These are phyloP conservation scores for Pseudozyma thailandica DNA, from an alignment of 1,284 basidiomycete species.

Conservation along the genomic window DNA sequence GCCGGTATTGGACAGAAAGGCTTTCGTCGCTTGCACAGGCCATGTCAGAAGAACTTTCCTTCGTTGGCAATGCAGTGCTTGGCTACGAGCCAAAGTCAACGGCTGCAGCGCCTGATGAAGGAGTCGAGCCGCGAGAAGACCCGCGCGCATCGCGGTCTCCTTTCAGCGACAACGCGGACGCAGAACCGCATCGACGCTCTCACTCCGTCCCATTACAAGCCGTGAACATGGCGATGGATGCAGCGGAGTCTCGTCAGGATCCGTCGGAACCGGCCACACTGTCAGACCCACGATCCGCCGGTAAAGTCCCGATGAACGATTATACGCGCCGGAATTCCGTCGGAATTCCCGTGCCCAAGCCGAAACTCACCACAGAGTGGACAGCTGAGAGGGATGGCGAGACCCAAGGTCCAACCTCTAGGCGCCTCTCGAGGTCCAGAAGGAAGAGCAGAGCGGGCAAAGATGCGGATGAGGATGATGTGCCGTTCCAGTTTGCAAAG, in stretches of 20 bases:
- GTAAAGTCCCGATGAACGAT: background rate
- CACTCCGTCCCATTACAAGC: constrained; percentile 12
- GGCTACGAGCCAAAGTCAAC: constrained; percentile 7
- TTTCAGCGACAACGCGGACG: background rate
- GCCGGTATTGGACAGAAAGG: constrained; percentile 44
- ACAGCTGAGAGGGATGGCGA: constrained; percentile 28
- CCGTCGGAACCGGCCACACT: too few relatives aligned
- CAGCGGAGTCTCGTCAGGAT: too few relatives aligned
- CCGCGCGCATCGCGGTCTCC: background rate
- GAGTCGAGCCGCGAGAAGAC: background rate
- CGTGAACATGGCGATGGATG: constrained; percentile 1
- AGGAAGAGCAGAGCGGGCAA: background rate
- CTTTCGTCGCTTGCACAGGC: constrained; percentile 37
- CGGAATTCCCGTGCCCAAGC: constrained; percentile 11
- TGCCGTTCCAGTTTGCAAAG: constrained; percentile 20
- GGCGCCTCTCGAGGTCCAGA: background rate
- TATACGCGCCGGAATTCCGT: constrained; percentile 1
- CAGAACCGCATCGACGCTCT: constrained; percentile 11
- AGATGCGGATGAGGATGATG: constrained; percentile 4
- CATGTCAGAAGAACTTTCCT: constrained; percentile 32
- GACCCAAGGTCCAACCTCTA: background rate
- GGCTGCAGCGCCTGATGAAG: background rate
- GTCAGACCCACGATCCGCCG: too few relatives aligned
- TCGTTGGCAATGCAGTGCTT: constrained; percentile 26
- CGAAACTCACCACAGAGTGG: constrained; percentile 5